A percentile compares a stretch with the other conserved stretches of the same genome.
Evolutionary conservation across 129 eudicot genomes (phyloP).

Genomic region (Chrysanthemum seticuspe): DNA sequence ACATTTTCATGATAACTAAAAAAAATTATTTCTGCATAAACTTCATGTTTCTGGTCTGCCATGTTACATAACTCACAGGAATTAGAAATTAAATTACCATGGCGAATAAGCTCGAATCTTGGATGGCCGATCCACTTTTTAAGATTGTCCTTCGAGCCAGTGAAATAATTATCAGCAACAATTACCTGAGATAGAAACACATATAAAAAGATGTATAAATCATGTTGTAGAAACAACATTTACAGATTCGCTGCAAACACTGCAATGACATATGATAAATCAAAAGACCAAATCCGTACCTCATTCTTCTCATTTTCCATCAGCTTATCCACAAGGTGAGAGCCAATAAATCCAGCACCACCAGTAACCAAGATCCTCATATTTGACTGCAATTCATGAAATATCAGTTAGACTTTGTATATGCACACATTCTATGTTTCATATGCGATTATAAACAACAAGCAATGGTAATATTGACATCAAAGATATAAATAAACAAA

Average conservation of each 20-base stretch:
- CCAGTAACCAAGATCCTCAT: constrained; percentile 95
- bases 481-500: neutral
- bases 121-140: constrained; percentile 93
- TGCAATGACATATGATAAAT: neutral
- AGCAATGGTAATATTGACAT: neutral
- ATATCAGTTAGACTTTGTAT: neutral
- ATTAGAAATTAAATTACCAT: constrained; percentile 48
- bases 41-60: neutral
- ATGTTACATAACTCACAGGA: neutral
- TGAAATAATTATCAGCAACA: constrained; percentile 87
- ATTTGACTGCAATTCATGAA: constrained; percentile 56
- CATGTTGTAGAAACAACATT: neutral
- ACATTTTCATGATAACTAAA: neutral
- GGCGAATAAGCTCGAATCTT: constrained; percentile 91
- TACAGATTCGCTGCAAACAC: neutral
- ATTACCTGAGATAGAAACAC: constrained; percentile 53
- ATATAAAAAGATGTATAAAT: neutral
- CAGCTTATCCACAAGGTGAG: constrained; percentile 85
- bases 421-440: neutral
- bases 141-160: constrained; percentile 90
- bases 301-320: constrained; percentile 96
- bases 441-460: neutral
- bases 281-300: constrained; percentile 30
- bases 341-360: constrained; percentile 98
- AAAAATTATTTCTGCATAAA: neutral